A percentile compares a stretch with the other conserved stretches of the same genome.
phyloP scores from a whole-genome alignment of 768 basidiomycete species.

The Xanthoconium purpureum region DNA sequence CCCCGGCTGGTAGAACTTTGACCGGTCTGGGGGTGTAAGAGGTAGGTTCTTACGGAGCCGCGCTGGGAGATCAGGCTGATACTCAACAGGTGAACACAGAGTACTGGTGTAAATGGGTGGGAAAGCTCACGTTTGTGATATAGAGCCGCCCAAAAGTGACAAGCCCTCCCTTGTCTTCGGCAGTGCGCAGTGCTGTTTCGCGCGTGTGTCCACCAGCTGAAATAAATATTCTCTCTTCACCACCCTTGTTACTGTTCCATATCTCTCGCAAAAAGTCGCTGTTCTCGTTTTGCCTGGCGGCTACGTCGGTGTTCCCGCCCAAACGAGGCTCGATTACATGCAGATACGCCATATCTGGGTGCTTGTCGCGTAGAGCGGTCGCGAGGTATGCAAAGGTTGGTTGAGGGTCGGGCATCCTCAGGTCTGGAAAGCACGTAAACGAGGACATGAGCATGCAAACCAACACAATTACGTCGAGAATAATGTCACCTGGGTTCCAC shows the following conservation, averaged over 20 bases:
- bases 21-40: slow-evolving; percentile 6
- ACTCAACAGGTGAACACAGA: neutral
- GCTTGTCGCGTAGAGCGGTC: neutral
- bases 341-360: neutral
- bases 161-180: neutral
- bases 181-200: neutral
- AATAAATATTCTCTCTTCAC: neutral
- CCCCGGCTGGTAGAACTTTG: neutral
- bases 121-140: neutral
- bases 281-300: neutral
- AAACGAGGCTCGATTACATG: neutral
- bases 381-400: neutral
- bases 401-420: neutral
- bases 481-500: neutral
- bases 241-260: neutral
- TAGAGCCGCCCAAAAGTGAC: neutral
- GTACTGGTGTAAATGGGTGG: neutral
- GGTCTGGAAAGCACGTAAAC: neutral
- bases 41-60: slow-evolving; percentile 24
- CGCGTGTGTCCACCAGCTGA: slow-evolving; percentile 1
- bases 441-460: neutral
- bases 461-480: neutral
- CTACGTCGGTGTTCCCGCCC: neutral
- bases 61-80: slow-evolving; percentile 32
- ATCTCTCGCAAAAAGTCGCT: neutral